Base-by-base conservation (phyloP, 1,139 yeast species). In the Magnusiomyces suaveolens region DNA sequence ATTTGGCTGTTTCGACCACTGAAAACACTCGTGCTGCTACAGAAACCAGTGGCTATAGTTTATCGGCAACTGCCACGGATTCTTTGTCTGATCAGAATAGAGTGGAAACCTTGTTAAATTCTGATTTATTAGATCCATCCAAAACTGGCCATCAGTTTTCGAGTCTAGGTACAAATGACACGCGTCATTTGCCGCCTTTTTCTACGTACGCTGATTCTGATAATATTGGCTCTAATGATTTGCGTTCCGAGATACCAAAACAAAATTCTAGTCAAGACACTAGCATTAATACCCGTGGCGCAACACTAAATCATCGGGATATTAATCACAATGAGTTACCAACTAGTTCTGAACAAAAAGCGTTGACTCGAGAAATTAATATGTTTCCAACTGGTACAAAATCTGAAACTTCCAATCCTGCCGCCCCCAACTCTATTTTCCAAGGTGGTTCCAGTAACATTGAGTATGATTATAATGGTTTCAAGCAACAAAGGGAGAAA, bases 281-380 rank as follows among this genome's bases (percentile, higher is more conserved):
- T 4, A 21, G 20, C n/a, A 18, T 41, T 41, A 16, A 20, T 21
- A 41, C 44, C n/a, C 3, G 25, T 4, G 25, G 25, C 4, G 3
- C 4, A 6, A 20, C 44, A 3, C 25, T 20, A 20, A 20, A 18
- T 38, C n/a, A 38, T 4, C 10, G 20, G 6, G 25, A 20, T 21
- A 20, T 2, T 21, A n/a, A 18, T 20, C 18, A 18, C 25, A 41
- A 41, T 4, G 48, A 46, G 10, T 25, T 46, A 3, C 48, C 49
- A 23, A 41, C 29, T 8, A 29, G 32, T 16, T 23, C 48, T 8
- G 36, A 50, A 23, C 52, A 50, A n/a, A 50, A 50, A 4, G 48
- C 52, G 21, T 36, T 50, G 23, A 48, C 26, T 3, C 24, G 43
- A 18, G 48, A 50, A 18, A 50, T 50, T 21, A 50, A 29, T 21